These are phyloP conservation scores for Aspergillus sp. DNA, from an alignment of 2,329 filamentous ascomycete genomes.

Conservation along the genomic window DNA sequence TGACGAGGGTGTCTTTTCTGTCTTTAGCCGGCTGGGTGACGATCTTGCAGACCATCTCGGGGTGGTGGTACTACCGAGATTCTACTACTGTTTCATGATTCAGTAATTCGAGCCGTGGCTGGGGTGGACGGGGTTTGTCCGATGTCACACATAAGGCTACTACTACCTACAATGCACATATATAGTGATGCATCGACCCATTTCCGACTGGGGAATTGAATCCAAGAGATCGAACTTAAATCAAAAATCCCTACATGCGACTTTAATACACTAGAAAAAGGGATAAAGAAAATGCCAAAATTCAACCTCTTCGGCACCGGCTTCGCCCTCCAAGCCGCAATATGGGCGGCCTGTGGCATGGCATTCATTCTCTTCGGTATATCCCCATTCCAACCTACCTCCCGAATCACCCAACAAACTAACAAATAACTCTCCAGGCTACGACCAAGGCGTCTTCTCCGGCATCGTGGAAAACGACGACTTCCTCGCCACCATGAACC, in stretches of 20 bases:
- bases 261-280: neutral
- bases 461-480: constrained; percentile 51
- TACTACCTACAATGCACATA: too few species aligned
- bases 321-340: constrained; percentile 24
- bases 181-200: neutral
- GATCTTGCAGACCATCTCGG: neutral
- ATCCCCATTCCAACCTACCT: neutral
- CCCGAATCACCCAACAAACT: too few species aligned
- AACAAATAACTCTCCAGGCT: constrained; percentile 30
- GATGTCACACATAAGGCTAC: neutral
- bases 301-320: constrained; percentile 28
- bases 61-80: too few species aligned
- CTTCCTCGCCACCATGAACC: constrained; percentile 44
- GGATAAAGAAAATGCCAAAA: constrained; percentile 21
- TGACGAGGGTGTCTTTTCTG: neutral
- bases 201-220: neutral
- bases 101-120: too few species aligned
- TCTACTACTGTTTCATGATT: too few species aligned
- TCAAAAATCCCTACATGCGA: too few species aligned
- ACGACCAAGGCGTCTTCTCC: constrained; percentile 54
- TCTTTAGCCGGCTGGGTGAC: too few species aligned
- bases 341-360: constrained; percentile 24
- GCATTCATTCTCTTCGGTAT: constrained; percentile 31
- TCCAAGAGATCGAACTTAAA: too few species aligned
- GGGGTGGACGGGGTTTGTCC: neutral